Conservation (phyloP, 2,329 filamentous ascomycete genomes). For the Alternaria atra region DNA sequence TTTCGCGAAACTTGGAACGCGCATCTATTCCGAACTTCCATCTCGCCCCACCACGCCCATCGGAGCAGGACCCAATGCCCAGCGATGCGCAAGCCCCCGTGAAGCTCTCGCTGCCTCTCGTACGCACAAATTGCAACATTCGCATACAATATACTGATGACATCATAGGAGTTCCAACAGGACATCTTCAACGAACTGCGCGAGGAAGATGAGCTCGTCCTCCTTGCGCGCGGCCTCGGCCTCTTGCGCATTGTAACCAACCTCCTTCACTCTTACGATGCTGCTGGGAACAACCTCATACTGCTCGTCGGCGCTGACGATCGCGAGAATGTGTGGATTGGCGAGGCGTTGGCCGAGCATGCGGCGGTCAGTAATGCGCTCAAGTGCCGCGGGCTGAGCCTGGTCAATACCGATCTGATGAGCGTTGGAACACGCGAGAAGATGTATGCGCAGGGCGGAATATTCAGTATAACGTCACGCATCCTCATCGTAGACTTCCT, state of each 20-base stretch:
- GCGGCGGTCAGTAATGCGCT: conserved; percentile 86
- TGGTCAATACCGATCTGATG: conserved; percentile 95
- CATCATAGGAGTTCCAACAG: conserved; percentile 81
- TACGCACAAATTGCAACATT: conserved; percentile 48
- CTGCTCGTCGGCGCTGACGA: conserved; percentile 90
- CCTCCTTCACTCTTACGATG: conserved; percentile 95
- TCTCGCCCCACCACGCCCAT: conserved; percentile 26
- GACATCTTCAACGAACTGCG: conserved; percentile 79
- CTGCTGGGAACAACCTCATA: conserved; percentile 90
- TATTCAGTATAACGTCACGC: conserved; percentile 94
- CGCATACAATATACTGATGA: conserved; percentile 31
- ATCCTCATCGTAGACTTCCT: conserved; percentile 94
- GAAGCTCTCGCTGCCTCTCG: conserved; percentile 81
- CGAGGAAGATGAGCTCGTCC: conserved; percentile 89
- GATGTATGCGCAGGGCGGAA: conserved; percentile 87
- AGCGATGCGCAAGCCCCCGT: conserved; percentile 65
- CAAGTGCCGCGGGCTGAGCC: conserved; percentile 82
- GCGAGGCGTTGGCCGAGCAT: conserved; percentile 94
- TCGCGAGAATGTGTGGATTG: conserved; percentile 95
- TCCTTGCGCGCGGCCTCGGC: conserved; percentile 90
- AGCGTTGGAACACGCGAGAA: conserved; percentile 88
- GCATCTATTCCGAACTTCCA: conserved; percentile 24
- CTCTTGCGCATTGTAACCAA: conserved; percentile 94
- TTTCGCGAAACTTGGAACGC: conserved; percentile 23
- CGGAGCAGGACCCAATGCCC: conserved; percentile 45